Conservation (phyloP, 2,329 filamentous ascomycete species). For the Dactylellina sp. region DNA sequence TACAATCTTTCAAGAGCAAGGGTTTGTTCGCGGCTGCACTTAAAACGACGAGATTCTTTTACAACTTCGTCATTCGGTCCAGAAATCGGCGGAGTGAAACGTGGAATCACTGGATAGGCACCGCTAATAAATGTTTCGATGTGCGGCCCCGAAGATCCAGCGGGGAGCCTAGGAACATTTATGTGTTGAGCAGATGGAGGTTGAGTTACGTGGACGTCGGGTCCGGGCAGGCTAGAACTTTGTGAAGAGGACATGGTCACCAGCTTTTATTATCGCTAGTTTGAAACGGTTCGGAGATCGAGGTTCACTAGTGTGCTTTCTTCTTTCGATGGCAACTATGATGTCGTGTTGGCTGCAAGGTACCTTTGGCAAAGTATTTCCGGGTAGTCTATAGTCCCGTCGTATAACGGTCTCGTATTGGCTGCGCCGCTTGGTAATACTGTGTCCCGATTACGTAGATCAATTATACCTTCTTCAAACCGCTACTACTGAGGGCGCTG, state of each 20-base stretch:
- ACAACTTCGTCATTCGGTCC: slow-evolving; percentile 48
- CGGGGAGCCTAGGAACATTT: slow-evolving; percentile 39
- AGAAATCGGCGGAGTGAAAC: slow-evolving; percentile 51
- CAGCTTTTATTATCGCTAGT: slow-evolving; percentile 53
- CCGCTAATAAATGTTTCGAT: slow-evolving; percentile 51
- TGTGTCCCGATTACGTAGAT: slow-evolving; percentile 1
- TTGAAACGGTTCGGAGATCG: slow-evolving; percentile 29
- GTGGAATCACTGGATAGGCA: slow-evolving; percentile 48
- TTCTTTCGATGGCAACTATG: slow-evolving; percentile 36
- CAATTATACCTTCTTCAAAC: slow-evolving; percentile 5
- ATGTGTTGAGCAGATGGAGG: slow-evolving; percentile 45
- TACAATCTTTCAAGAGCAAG: slow-evolving; percentile 54
- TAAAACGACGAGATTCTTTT: slow-evolving; percentile 54
- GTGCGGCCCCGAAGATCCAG: slow-evolving; percentile 30
- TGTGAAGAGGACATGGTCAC: slow-evolving; percentile 42
- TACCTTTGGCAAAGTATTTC: slow-evolving; percentile 26
- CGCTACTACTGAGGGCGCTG: slow-evolving; percentile 18
- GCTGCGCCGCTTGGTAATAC: slow-evolving; percentile 23
- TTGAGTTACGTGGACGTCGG: slow-evolving; percentile 47
- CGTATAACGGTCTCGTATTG: slow-evolving; percentile 33
- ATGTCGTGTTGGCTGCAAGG: slow-evolving; percentile 53
- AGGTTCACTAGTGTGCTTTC: slow-evolving; percentile 30
- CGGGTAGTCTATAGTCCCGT: slow-evolving; percentile 16
- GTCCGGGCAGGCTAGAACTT: slow-evolving; percentile 30
- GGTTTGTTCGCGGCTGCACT: slow-evolving; percentile 54